Conservation (phyloP, 1,284 basidiomycete genomes). For the Prillingera fragicola region DNA sequence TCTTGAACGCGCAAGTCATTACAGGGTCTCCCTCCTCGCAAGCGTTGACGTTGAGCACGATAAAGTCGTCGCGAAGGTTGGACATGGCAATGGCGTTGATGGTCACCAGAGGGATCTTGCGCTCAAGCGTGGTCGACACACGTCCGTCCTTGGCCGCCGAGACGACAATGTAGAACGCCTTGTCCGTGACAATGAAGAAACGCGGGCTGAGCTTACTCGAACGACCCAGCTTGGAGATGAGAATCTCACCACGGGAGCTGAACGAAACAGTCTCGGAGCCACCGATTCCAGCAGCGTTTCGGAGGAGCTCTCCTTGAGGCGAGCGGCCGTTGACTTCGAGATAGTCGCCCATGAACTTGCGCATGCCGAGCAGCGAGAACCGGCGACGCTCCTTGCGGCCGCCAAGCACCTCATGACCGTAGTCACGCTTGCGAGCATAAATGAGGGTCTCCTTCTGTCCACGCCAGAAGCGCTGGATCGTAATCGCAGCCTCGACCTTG, state of each 20-base stretch:
- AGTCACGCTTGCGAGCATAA: constrained; percentile 83
- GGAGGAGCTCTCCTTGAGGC: constrained; percentile 72
- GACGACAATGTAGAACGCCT: constrained; percentile 79
- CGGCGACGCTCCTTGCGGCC: constrained; percentile 89
- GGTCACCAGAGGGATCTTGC: constrained; percentile 81
- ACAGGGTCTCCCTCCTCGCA: constrained; percentile 93
- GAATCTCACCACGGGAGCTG: constrained; percentile 74
- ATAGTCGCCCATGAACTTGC: constrained; percentile 96
- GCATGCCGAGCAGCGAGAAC: constrained; percentile 88
- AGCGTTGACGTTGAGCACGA: constrained; percentile 69
- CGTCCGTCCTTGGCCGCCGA: constrained; percentile 64
- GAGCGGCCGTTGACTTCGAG: constrained; percentile 80
- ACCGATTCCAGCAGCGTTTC: constrained; percentile 66
- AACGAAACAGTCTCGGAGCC: constrained; percentile 73
- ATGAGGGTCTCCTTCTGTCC: constrained; percentile 91
- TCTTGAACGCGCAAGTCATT: constrained; percentile 90
- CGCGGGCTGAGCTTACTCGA: constrained; percentile 91
- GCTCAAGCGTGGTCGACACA: constrained; percentile 63
- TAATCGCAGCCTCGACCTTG: constrained; percentile 87
- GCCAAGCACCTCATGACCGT: constrained; percentile 86
- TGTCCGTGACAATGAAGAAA: constrained; percentile 81
- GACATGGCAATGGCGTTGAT: constrained; percentile 84
- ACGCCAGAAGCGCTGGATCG: constrained; percentile 98
- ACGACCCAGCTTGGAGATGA: constrained; percentile 80
- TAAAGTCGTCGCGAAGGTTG: constrained; percentile 89